These are phyloP conservation scores for Cruciata laevipes DNA, from an alignment of 257 asterid genomes.

Conservation along the genomic window DNA sequence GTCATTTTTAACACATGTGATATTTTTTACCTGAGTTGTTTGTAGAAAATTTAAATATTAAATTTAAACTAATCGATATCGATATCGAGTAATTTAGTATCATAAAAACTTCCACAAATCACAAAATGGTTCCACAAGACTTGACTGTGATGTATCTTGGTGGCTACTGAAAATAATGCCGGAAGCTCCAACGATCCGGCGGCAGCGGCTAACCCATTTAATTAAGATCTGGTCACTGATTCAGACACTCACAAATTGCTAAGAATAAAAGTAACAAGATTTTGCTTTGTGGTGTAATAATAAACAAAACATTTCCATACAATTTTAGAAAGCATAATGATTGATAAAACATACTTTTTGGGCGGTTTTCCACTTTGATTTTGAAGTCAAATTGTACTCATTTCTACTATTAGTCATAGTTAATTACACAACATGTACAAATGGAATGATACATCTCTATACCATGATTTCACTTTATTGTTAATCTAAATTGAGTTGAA, in stretches of 20 bases:
- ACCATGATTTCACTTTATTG: too few species aligned
- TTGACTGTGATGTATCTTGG: neutral
- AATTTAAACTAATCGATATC: too few species aligned
- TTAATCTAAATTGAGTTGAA: too few species aligned
- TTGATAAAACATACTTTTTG: slow-evolving; percentile 3
- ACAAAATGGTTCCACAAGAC: neutral
- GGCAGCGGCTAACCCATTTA: slow-evolving; percentile 5
- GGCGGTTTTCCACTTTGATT: slow-evolving; percentile 8
- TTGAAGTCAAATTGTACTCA: neutral
- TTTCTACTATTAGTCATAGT: too few species aligned
- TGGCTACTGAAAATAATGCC: slow-evolving; percentile 1
- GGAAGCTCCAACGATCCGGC: slow-evolving; percentile 5
- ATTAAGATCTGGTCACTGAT: neutral
- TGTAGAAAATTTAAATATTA: too few species aligned
- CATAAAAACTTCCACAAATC: too few species aligned
- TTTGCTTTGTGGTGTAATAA: slow-evolving; percentile 13
- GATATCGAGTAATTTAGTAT: too few species aligned
- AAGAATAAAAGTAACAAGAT: slow-evolving; percentile 14
- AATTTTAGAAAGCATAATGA: neutral
- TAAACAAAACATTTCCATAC: neutral
- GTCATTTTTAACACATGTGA: too few species aligned
- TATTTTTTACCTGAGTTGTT: too few species aligned
- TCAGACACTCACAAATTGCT: slow-evolving; percentile 16
- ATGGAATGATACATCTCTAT: too few species aligned
- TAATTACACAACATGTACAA: too few species aligned